These are phyloP conservation scores for Coemansia pectinata DNA, from an alignment of 192 early-diverging fungal genomes.

Conservation along the genomic window DNA sequence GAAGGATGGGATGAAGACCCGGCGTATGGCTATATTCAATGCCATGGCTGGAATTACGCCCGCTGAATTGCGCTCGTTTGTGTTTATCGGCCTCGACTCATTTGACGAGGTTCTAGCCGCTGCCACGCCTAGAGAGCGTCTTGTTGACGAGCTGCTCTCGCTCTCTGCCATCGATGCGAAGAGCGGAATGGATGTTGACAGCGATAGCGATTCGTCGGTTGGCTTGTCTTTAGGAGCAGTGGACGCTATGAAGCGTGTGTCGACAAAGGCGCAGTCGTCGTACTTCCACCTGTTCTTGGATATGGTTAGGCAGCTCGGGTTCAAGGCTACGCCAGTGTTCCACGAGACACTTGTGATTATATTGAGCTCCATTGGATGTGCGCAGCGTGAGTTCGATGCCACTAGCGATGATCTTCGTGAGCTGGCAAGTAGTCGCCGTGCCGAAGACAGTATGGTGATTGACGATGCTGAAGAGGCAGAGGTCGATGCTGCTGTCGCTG, in stretches of 20 bases:
- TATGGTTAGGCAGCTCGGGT: constrained; percentile 79
- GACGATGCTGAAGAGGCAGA: constrained; percentile 16
- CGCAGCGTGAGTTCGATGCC: constrained; percentile 60
- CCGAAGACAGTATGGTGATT: constrained; percentile 6
- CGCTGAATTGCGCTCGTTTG: constrained; percentile 68
- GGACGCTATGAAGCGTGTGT: constrained; percentile 24
- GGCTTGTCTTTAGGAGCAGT: background rate
- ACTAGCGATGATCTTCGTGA: constrained; percentile 38
- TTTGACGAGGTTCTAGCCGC: constrained; percentile 55
- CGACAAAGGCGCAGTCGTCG: constrained; percentile 68
- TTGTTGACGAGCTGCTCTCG: constrained; percentile 43
- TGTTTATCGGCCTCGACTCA: constrained; percentile 81
- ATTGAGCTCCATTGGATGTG: constrained; percentile 69
- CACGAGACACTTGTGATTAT: constrained; percentile 72
- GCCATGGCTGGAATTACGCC: constrained; percentile 69
- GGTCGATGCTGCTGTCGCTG: background rate
- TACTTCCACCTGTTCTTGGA: constrained; percentile 80
- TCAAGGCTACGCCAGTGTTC: constrained; percentile 70
- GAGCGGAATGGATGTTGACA: constrained; percentile 28
- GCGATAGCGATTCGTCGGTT: background rate
- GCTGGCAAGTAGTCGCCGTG: constrained; percentile 7
- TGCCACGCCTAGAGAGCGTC: constrained; percentile 42
- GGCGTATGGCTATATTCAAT: constrained; percentile 82
- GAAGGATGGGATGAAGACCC: constrained; percentile 66
- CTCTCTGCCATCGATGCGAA: constrained; percentile 23